These are phyloP conservation scores for Fraxinus latifolia DNA, from an alignment of 305 asterid genomes.

Conservation along the genomic window DNA sequence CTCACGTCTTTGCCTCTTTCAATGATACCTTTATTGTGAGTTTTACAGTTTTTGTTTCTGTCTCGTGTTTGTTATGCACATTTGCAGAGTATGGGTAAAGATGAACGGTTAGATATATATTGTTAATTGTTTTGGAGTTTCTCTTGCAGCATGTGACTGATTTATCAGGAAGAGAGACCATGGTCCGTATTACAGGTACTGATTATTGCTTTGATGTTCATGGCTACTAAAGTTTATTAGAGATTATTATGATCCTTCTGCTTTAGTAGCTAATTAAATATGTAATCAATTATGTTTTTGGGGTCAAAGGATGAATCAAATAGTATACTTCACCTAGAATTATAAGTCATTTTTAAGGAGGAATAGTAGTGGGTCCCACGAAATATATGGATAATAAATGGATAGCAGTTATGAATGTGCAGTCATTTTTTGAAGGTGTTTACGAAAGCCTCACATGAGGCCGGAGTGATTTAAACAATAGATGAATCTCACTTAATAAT, in stretches of 20 bases:
- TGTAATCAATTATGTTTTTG: background rate
- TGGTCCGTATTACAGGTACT: slow-evolving; percentile 76
- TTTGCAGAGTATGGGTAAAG: background rate
- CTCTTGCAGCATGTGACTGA: slow-evolving; percentile 70
- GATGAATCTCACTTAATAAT: background rate
- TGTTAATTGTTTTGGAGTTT: background rate
- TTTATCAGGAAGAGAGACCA: slow-evolving; percentile 69
- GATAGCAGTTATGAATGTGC: no score
- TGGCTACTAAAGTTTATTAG: background rate
- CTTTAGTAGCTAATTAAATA: background rate
- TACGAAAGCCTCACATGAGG: no score
- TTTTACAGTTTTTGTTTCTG: background rate
- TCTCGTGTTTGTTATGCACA: background rate
- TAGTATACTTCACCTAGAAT: no score
- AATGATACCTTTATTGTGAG: no score
- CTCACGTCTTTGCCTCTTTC: no score
- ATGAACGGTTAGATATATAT: background rate
- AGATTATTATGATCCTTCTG: background rate
- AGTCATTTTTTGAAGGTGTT: no score
- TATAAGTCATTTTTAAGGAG: no score
- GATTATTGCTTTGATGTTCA: background rate
- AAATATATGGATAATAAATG: no score
- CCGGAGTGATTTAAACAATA: no score
- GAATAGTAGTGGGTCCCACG: no score
- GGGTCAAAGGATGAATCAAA: background rate